Evolutionary conservation across 78 protist genomes (phyloP), one percentile per base, ranked within the genome.

Genomic region (Dictyostelium firmibasis): DNA sequence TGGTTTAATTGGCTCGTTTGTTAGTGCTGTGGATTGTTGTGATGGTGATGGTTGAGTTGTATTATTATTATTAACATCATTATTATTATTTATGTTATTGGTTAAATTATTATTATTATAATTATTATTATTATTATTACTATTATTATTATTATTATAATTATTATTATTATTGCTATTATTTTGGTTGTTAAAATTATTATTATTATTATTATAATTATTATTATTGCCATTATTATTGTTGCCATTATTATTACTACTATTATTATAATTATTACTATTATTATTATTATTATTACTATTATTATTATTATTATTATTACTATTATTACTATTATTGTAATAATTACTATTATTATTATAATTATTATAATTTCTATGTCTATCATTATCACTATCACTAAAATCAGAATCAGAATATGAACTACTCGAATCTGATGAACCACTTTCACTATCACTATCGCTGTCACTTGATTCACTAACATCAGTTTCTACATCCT

Each of bases 321-420:
- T 62, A 62, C 36, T 64, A 33, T 33, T 81, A 53, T 14, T 50
- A 31, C 27, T 50, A 53, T 29, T 27, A 53, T 50, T 13, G 60
- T 33, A 35, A 60, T 14, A 18, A 82, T 35, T 83, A 83, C 36
- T 50, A 50, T 27, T 81, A 23, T n/a, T 60, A 60, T 83, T 36
- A 36, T 10, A 31, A 23, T 35, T 60, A 60, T 60, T 35, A 60
- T 50, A 33, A 36, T 64, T 88, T 29, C 69, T 88, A 79, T 69
- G 57, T n/a, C 81, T 88, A 85, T 87, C 85, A 81, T 67, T 81
- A 43, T 89, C 94, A 53, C 82, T 89, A 27, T 81, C 94, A 81
- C 87, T 81, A 47, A 79, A 81, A 79, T 89, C 94, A 14, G 93
- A 88, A 35, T 86, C 92, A n/a, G 94, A 89, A 47, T 89, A 89